A percentile compares a stretch with the other conserved stretches of the same genome.
phyloP scores from a whole-genome alignment of 768 basidiomycete species.

The Mycena galericulata region DNA sequence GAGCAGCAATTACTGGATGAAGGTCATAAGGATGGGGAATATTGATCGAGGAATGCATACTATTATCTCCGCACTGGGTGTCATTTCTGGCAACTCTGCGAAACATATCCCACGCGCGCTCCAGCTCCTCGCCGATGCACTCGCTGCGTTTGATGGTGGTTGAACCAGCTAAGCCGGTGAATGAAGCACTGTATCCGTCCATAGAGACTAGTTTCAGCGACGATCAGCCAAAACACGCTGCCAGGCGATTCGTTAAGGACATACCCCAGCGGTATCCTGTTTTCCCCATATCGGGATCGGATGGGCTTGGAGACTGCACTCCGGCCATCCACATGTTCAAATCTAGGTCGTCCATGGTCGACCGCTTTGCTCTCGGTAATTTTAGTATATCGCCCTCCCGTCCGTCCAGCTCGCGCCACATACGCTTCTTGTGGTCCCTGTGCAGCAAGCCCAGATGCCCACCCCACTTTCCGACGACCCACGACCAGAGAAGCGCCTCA shows the following conservation, averaged over 20 bases:
- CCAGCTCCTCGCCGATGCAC: slow-evolving; percentile 10
- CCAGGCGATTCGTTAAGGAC: not conserved
- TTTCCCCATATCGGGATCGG: slow-evolving; percentile 9
- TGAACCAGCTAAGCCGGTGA: not conserved
- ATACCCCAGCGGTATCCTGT: slow-evolving; percentile 22
- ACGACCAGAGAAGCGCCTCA: slow-evolving; percentile 52
- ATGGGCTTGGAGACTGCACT: slow-evolving; percentile 8
- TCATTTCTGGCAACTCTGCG: slow-evolving; percentile 3
- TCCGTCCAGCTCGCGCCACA: slow-evolving; percentile 49
- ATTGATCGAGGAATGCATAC: not conserved
- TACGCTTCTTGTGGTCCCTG: slow-evolving; percentile 33
- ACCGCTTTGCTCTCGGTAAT: slow-evolving; percentile 3
- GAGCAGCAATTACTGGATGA: slow-evolving; percentile 25
- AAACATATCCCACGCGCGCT: slow-evolving; percentile 28
- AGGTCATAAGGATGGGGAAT: not conserved
- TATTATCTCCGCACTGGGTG: slow-evolving; percentile 19
- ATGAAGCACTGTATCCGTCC: slow-evolving; percentile 23
- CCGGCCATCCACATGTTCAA: slow-evolving; percentile 29
- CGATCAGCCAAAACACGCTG: not conserved
- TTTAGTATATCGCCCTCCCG: slow-evolving; percentile 7
- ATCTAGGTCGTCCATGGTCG: slow-evolving; percentile 29
- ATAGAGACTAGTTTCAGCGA: slow-evolving; percentile 19
- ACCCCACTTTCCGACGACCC: slow-evolving; percentile 49
- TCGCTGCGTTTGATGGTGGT: not conserved
- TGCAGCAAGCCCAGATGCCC: not conserved